Evolutionary conservation across 2,329 filamentous ascomycete genomes (phyloP), one percentile per base, ranked within the genome.

Genomic region (Aspergillus ochraceus): DNA sequence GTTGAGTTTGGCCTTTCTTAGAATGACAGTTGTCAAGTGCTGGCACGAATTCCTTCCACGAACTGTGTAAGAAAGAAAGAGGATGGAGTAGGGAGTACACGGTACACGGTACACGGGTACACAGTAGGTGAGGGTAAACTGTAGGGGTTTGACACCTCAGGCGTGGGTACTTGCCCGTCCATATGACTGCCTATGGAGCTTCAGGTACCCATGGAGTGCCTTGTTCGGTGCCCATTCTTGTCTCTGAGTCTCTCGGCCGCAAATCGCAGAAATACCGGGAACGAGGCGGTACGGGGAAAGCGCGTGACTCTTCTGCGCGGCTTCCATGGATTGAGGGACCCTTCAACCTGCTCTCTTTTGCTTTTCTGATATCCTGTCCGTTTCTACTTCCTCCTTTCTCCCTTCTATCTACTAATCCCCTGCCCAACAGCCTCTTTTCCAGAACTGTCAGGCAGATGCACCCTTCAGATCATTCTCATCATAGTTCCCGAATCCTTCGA

Each of bases 1-100:
- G 6, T 46, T 49, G 36, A 19, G 9, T 14, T 32, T 42, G 14
- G 14, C 36, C 17, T 17, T 42, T 17, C 36, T 42, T 6, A 42
- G 42, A 26, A 49, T 56, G 54, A 60, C 58, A 60, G 58, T 60
- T 60, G 58, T 53, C 54, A 53, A 60, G 36, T 14, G 53, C 32
- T 52, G 52, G 29, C 39, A 32, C 19, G 32, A 42, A 42, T 42
- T 42, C 39, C 5, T 20, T 46, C n/a, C 32, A 36, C 32, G 11
- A 5, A 17, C 24, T 5, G 30, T 32, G 30, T 4, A 12, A 32
- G 30, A 3, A 12, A 32, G 30, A 32, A 12, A 11, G 30, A 32
- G 30, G 32, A 36, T 11, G 32, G 32, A 36, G 32, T 36, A 17
- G 4, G n/a, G n/a, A n/a, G n/a, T n/a, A n/a, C n/a, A n/a, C n/a